Percentiles rank a stretch among this genome's conserved stretches.
Conservation (phyloP, 2,329 filamentous ascomycete species). For the Curvularia hawaiiensis region DNA sequence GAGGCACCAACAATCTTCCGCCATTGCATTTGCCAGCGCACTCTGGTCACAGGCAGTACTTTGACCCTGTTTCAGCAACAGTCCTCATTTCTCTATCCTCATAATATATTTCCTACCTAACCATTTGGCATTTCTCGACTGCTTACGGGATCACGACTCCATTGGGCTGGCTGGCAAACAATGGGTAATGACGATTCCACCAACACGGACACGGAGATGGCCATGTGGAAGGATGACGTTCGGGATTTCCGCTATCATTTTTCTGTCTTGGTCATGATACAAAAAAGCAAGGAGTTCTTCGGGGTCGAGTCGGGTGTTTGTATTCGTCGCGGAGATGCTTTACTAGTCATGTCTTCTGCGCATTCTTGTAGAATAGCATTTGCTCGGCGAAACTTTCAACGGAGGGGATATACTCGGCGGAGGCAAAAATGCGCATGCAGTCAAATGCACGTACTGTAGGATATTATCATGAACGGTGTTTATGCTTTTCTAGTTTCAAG, state of each 20-base stretch:
- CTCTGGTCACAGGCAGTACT: conserved; percentile 29
- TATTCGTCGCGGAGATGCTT: conserved; percentile 16
- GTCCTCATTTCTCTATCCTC: conserved; percentile 21
- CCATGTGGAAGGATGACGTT: conserved; percentile 7
- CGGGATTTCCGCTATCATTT: conserved; percentile 16
- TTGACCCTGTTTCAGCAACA: conserved; percentile 25
- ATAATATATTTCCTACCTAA: conserved; percentile 24
- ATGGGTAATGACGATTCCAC: conserved; percentile 25
- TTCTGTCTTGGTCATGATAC: conserved; percentile 17
- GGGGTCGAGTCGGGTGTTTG: conserved; percentile 18
- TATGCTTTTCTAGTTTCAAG: background rate
- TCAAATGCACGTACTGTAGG: conserved; percentile 27
- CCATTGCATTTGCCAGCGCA: conserved; percentile 44
- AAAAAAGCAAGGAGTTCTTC: conserved; percentile 27
- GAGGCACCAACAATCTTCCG: conserved; percentile 29
- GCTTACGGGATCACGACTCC: conserved; percentile 26
- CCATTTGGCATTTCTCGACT: conserved; percentile 19
- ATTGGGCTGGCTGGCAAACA: conserved; percentile 35
- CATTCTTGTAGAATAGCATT: conserved; percentile 32
- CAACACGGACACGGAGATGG: conserved; percentile 8
- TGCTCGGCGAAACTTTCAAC: conserved; percentile 24
- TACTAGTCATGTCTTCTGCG: conserved; percentile 23
- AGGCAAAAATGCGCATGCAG: conserved; percentile 11
- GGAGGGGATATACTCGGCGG: conserved; percentile 11
- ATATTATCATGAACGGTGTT: conserved; percentile 27